Base-by-base conservation (phyloP, 768 basidiomycete species). In the Leccinellum rugosiceps region DNA sequence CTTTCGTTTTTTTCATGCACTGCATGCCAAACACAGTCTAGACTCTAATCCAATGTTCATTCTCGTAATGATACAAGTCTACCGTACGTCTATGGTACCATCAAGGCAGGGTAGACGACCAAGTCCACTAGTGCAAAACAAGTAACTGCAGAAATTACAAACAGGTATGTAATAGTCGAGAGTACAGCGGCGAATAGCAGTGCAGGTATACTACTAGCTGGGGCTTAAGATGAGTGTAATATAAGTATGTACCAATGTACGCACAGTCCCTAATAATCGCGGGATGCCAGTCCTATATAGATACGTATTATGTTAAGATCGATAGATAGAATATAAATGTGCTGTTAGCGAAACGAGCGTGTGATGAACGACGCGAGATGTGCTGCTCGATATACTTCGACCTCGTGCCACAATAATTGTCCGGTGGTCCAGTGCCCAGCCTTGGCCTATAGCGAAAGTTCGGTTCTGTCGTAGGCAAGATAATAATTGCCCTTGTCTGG, bases 401-500 rank as follows among this genome's bases (percentile, higher is more conserved):
- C 35, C 53, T 53, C 46, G 59, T 56, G 56, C 53, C 30, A 55
- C 38, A 43, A 59, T 52, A 13, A 50, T 34, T n/a, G 38, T 70
- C 64, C 69, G 28, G 46, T 51, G 56, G 59, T 56, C 66, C n/a
- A 68, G 64, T 11, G 59, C 15, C 68, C 61, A 62, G 72, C 65
- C n/a, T 57, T 65, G 63, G 59, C 67, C 61, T 68, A 72, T 26
- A 65, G 41, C 17, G 56, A 60, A 48, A 61, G 43, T 30, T 58
- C 57, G 19, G 25, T 35, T 56, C 55, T 63, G 53, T 66, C 62
- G 61, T 84, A 86, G 47, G 77, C 76, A 56, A 89, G 65, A 63
- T 75, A 80, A 67, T 83, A 86, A 28, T 79, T 74, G 38, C 79
- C 81, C 52, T 75, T 69, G 52, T 79, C 76, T 6, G 88, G 88